Evolutionary conservation across 768 basidiomycete species (phyloP).

Genomic region (Rubroboletus pulcherrimus): DNA sequence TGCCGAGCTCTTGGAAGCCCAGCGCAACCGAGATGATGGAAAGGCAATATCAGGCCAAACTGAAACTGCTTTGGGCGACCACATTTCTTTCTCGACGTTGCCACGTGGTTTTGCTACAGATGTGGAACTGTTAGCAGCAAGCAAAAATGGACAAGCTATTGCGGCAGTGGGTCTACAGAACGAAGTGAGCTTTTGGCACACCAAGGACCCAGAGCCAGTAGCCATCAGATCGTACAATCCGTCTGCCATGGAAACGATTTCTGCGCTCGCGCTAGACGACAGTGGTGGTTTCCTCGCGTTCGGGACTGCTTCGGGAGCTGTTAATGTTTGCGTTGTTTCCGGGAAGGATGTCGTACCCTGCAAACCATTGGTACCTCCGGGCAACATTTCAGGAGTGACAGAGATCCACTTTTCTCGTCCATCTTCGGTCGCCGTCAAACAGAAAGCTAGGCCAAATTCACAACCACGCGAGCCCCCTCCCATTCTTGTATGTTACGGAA

Average conservation of each 20-base stretch:
- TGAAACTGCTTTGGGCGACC: slow-evolving; percentile 34
- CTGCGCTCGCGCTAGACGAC: slow-evolving; percentile 60
- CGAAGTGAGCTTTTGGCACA: slow-evolving; percentile 69
- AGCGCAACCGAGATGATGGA: slow-evolving; percentile 56
- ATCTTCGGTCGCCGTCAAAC: slow-evolving; percentile 8
- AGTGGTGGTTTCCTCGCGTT: slow-evolving; percentile 62
- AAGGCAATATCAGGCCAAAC: slow-evolving; percentile 32
- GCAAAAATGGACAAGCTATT: slow-evolving; percentile 59
- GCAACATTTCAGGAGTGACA: slow-evolving; percentile 47
- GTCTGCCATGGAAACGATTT: slow-evolving; percentile 47
- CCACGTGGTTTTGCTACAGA: slow-evolving; percentile 82
- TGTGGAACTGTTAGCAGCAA: slow-evolving; percentile 74
- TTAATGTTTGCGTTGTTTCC: slow-evolving; percentile 60
- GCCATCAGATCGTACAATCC: slow-evolving; percentile 46
- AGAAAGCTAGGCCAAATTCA: slow-evolving; percentile 16
- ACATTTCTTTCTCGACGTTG: slow-evolving; percentile 61
- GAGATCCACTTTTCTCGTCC: slow-evolving; percentile 46
- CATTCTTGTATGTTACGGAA: slow-evolving; percentile 55
- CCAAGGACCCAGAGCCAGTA: slow-evolving; percentile 38
- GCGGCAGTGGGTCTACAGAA: slow-evolving; percentile 76
- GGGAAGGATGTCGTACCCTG: slow-evolving; percentile 35
- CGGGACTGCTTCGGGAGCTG: slow-evolving; percentile 63
- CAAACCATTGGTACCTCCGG: slow-evolving; percentile 41
- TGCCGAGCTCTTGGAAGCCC: slow-evolving; percentile 85
- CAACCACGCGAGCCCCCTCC: slow-evolving; percentile 13